Evolutionary conservation across 805 yeast species (phyloP), one percentile per base, ranked within the genome.

Genomic region (Candida adriatica): DNA sequence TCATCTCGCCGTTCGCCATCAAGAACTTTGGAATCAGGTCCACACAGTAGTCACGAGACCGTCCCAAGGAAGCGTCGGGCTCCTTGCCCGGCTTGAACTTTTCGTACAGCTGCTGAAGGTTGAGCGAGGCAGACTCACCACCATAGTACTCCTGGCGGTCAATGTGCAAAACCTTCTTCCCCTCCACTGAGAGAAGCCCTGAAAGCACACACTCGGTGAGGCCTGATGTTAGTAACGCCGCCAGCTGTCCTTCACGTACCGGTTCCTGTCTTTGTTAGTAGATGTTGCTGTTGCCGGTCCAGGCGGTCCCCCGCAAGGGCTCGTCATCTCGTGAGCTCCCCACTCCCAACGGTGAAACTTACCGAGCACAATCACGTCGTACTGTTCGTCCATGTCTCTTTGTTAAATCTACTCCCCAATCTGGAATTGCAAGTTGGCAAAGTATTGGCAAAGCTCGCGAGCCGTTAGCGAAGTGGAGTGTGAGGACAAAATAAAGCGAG

Each of bases 101-200:
- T 46, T 70, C 61, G 66, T 84, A 92, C 36, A 82, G 62, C 61
- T 73, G 79, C 30, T 76, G 64, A 44, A 85, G 65, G 48, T 81
- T 81, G 49, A 86, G 70, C 6, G 94, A 83, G 11, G 95, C 94
- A 38, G 87, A 75, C 56, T 85, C 95, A 27, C 53, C 98, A 31
- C 98, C 98, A 47, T 92, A 92, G 56, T 87, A 94, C 56, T 86
- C 94, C 60, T 92, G 96, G 49, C 87, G 79, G 58, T 92, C 98
- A 41, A 92, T 87, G 61, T 92, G 98, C 35, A 92, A 70, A 6
- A 92, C 97, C 55, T 92, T 92, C 67, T 92, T 90, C 41, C 97
- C 97, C 53, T 92, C 97, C n/a, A 90, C 95, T 8, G 96, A 86
- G 27, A 92, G 69, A 32, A 92, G 62, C 4, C 98, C 98, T 1